Conservation (phyloP, 768 basidiomycete species). For the Psilocybe azurescens region DNA sequence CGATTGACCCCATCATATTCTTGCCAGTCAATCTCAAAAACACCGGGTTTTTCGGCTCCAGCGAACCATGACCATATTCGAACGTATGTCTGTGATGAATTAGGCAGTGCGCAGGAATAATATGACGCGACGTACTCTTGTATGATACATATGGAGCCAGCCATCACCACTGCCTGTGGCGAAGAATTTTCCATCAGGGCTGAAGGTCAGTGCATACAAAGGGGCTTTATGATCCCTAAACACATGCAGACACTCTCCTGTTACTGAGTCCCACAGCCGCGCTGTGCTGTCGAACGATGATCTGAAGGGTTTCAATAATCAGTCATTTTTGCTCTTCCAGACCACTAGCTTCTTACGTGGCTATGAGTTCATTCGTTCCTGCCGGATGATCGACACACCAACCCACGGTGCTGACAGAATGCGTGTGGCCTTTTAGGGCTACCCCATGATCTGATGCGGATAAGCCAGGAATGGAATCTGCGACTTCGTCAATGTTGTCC, state of each 20-base stretch:
- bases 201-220: constrained; percentile 78
- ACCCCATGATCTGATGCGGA: constrained; percentile 40
- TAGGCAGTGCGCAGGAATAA: constrained; percentile 16
- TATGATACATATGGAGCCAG: constrained; percentile 72
- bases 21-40: constrained; percentile 84
- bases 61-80: constrained; percentile 71
- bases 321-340: not conserved
- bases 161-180: constrained; percentile 86
- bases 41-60: constrained; percentile 59
- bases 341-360: constrained; percentile 59
- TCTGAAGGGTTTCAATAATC: constrained; percentile 37
- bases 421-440: constrained; percentile 66
- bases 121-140: constrained; percentile 50
- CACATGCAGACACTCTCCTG: constrained; percentile 74
- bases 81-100: constrained; percentile 41
- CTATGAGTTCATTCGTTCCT: constrained; percentile 64
- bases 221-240: constrained; percentile 75
- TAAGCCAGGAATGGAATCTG: constrained; percentile 48
- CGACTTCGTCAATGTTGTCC: constrained; percentile 44
- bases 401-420: constrained; percentile 65
- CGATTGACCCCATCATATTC: constrained; percentile 55
- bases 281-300: constrained; percentile 84
- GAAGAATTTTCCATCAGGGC: constrained; percentile 72
- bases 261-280: constrained; percentile 82
- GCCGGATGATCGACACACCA: constrained; percentile 68